A percentile compares a stretch with the other conserved stretches of the same genome.
These are phyloP conservation scores for Penicillium simplicissimum DNA, from an alignment of 495 filamentous ascomycete genomes.

Conservation along the genomic window DNA sequence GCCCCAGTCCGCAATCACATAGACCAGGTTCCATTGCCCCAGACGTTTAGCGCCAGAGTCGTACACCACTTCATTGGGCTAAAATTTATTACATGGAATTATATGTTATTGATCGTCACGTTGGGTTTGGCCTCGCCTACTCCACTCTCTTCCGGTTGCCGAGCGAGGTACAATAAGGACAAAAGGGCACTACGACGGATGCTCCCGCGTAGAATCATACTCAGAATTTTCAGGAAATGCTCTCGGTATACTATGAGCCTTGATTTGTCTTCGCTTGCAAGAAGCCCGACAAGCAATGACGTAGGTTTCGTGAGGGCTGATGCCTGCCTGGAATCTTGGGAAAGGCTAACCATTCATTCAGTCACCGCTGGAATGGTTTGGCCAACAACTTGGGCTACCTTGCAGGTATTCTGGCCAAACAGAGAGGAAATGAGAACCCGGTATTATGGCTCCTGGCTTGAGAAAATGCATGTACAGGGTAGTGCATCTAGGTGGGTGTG, in stretches of 20 bases:
- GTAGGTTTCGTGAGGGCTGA: conserved; percentile 12
- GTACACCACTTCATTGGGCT: conserved; percentile 14
- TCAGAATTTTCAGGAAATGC: neutral
- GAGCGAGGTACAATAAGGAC: neutral
- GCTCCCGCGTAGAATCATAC: neutral
- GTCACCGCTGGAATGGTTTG: conserved; percentile 26
- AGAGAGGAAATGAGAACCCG: conserved; percentile 14
- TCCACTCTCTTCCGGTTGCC: neutral
- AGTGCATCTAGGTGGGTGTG: conserved; percentile 19
- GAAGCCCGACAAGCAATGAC: conserved; percentile 7
- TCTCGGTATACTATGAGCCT: neutral
- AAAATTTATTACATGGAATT: conserved; percentile 12
- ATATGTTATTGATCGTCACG: conserved; percentile 18
- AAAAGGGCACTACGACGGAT: neutral
- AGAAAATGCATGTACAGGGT: conserved; percentile 13
- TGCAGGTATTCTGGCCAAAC: conserved; percentile 21
- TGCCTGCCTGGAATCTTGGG: conserved; percentile 12
- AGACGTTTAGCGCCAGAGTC: conserved; percentile 38
- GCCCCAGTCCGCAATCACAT: conserved; percentile 36
- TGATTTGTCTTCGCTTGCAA: neutral
- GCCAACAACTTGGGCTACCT: conserved; percentile 29
- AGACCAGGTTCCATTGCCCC: conserved; percentile 13
- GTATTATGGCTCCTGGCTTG: conserved; percentile 17
- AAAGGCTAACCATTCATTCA: conserved; percentile 26
- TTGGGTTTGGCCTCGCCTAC: neutral